Evolutionary conservation across 2,329 filamentous ascomycete genomes (phyloP), one percentile per base, ranked within the genome.

Genomic region (Leptographium flavum): DNA sequence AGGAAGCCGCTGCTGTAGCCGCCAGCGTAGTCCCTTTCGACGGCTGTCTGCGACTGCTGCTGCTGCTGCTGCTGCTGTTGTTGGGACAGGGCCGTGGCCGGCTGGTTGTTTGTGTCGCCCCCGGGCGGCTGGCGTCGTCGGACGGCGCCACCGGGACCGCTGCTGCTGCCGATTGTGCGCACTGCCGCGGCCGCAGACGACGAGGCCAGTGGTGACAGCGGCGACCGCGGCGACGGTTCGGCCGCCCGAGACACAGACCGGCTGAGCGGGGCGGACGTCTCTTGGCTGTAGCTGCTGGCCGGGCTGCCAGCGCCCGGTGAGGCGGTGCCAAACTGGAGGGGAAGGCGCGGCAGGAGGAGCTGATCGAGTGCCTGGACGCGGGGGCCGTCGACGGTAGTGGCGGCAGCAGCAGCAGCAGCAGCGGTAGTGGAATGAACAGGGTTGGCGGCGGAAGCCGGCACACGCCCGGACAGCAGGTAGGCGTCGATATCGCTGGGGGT

Each of bases 401-500:
- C 3, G 28, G 23, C n/a, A 2, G 36, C 30, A 19, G 21, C 30
- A 6, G 8, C 19, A n/a, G 19, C 25, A 1, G 36, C 19, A 4
- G 33, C n/a, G 4, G 19, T 19, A n/a, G n/a, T 9, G 3, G 27
- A 4, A 15, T 15, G 28, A 3, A 36, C 23, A 6, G 47, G 25
- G 5, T 13, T 17, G 3, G 42, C 36, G 13, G 21, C 15, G 13
- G 35, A 37, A n/a, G n/a, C n/a, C n/a, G n/a, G n/a, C 21, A 37
- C 21, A 5, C 23, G 22, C 1, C 49, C 49, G 11, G 35, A 49
- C 11, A 27, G 59, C 11, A 69, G 49, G 46, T 59, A 67, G 37
- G 57, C 57, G 40, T 69, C 61, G 47, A 83, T 70, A 37, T 73
- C 70, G 8, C 68, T 63, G 48, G 80, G 73, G 36, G 63, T 59